Conservation (phyloP, 371 early-diverging fungal species). For the Lichtheimia hyalospora region DNA sequence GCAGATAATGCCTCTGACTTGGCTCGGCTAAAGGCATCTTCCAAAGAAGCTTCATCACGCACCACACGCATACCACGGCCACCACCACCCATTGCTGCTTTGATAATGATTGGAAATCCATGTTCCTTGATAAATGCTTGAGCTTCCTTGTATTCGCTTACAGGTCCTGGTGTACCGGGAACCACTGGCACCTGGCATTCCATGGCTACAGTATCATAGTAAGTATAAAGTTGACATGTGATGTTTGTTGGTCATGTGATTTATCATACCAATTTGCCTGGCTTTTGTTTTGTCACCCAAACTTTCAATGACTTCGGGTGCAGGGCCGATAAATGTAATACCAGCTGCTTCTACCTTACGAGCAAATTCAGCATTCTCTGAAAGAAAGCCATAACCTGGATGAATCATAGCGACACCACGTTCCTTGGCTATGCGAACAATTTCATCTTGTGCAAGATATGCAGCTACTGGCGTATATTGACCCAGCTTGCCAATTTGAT, state of each 20-base stretch:
- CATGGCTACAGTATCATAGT: constrained; percentile 51
- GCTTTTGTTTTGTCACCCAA: constrained; percentile 96
- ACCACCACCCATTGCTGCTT: constrained; percentile 97
- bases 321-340: constrained; percentile 91
- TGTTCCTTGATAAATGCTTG: constrained; percentile 74
- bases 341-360: constrained; percentile 87
- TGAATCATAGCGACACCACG: constrained; percentile 83
- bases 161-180: constrained; percentile 87
- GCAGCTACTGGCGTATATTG: constrained; percentile 88
- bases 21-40: constrained; percentile 78
- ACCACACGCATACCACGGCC: constrained; percentile 98
- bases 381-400: constrained; percentile 91
- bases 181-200: constrained; percentile 84
- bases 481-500: constrained; percentile 85
- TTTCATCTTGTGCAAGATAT: constrained; percentile 92
- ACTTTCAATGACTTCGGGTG: constrained; percentile 81
- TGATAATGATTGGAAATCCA: constrained; percentile 95
- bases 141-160: constrained; percentile 65
- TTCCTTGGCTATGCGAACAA: constrained; percentile 82
- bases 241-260: too few species aligned
- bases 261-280: constrained; percentile 68
- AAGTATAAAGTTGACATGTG: too few species aligned
- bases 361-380: constrained; percentile 90
- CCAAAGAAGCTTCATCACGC: constrained; percentile 63
- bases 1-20: constrained; percentile 88